These are phyloP conservation scores for Hypericum perforatum DNA, from an alignment of 345 rosid species.

Conservation along the genomic window DNA sequence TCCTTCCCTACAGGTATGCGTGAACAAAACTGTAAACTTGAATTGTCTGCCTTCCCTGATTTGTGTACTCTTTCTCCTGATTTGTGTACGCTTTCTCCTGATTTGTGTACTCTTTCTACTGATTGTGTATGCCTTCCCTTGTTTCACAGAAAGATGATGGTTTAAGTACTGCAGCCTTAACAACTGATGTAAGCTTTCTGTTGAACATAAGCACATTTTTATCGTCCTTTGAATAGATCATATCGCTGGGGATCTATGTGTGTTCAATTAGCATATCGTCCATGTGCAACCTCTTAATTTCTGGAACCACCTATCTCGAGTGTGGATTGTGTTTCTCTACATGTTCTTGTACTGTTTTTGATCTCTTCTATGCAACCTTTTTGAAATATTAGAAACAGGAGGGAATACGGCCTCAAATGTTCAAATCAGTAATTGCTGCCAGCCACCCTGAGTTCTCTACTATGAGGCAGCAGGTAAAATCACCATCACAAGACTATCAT, in stretches of 20 bases:
- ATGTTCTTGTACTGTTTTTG: not conserved
- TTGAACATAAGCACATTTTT: no score
- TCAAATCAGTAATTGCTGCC: slow-evolving; percentile 89
- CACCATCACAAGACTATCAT: not conserved
- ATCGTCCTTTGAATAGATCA: no score
- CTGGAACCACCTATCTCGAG: no score
- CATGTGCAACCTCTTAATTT: no score
- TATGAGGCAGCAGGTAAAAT: slow-evolving; percentile 86
- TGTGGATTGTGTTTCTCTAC: not conserved
- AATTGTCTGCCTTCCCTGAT: not conserved
- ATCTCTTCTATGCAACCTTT: not conserved
- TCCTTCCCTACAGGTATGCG: slow-evolving; percentile 59
- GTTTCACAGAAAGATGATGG: slow-evolving; percentile 38
- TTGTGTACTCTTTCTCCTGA: not conserved
- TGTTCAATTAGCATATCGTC: no score
- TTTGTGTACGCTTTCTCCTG: not conserved
- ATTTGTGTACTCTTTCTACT: not conserved
- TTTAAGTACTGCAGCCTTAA: slow-evolving; percentile 20
- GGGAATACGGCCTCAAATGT: slow-evolving; percentile 96
- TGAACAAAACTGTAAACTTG: not conserved
- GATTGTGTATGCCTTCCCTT: slow-evolving; percentile 1
- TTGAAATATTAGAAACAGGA: slow-evolving; percentile 57
- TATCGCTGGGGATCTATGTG: no score
- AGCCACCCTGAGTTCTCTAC: slow-evolving; percentile 92
- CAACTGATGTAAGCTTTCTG: slow-evolving; percentile 37